Evolutionary conservation across 805 yeast genomes (phyloP), one percentile per base, ranked within the genome.

Genomic region (Yarrowia hollandica): DNA sequence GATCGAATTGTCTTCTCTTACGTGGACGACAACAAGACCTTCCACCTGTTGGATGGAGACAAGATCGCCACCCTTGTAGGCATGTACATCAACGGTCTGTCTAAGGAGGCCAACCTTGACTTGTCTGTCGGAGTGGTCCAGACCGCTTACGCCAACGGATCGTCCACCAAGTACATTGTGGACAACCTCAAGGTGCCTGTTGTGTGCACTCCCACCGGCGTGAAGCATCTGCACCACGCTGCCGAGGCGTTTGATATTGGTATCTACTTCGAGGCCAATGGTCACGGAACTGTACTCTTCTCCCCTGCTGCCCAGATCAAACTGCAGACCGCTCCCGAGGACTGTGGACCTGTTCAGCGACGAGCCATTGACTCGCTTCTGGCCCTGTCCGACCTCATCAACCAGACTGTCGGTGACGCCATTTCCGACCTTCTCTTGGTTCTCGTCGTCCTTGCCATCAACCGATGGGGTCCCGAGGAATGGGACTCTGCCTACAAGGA

Each of bases 351-450:
- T 5, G 75, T 74, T 16, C 83, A 83, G 64, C 69, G 69, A 41
- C 67, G 75, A 18, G 81, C 87, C 0, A 72, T 85, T 28, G 69
- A 75, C 60, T 77, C 86, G 1, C 75, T 94, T 62, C 73, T 77
- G 61, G 75, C 81, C 14, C 79, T 92, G 61, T 80, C 86, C 28
- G 79, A 82, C 60, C 75, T 94, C 63, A 89, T 94, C 69, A 94
- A 94, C 72, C 98, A 94, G 72, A 86, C 98, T 1, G 98, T 94
- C n/a, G 99, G 99, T 26, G 99, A 94, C 71, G 96, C 99, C 10
- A 85, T 94, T 55, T 83, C 96, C n/a, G 99, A 94, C 71, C 75
- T 94, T 71, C 74, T 94, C 60, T 82, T 87, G 5, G 91, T 94
- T 0, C 72, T 91, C 59, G 79, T 84, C 1, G 83, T 90, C 8